phyloP scores from a whole-genome alignment of 1,284 basidiomycete genomes.

The Leccinum griseonigrum region DNA sequence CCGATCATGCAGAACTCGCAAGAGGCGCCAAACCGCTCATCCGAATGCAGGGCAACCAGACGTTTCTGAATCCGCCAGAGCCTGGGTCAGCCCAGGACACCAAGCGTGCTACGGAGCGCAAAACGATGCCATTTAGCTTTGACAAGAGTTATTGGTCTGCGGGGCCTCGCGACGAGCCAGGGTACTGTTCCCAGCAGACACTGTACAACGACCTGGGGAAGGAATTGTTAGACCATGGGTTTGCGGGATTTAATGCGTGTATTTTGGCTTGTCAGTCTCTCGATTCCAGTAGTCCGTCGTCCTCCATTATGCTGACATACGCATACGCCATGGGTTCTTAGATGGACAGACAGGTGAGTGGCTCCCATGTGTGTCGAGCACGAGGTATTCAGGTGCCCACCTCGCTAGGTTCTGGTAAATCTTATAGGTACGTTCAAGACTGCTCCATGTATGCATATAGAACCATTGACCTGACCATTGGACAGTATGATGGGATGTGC shows the following conservation, averaged over 20 bases:
- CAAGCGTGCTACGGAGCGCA: slow-evolving; percentile 83
- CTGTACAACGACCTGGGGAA: slow-evolving; percentile 94
- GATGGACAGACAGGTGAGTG: slow-evolving; percentile 84
- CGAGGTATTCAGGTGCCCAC: slow-evolving; percentile 12
- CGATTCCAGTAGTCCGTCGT: not conserved
- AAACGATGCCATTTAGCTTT: slow-evolving; percentile 87
- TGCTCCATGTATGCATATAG: slow-evolving; percentile 1
- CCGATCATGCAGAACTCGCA: slow-evolving; percentile 66
- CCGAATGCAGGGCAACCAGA: slow-evolving; percentile 90
- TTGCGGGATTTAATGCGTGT: slow-evolving; percentile 97
- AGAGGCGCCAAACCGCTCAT: slow-evolving; percentile 91
- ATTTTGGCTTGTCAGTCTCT: slow-evolving; percentile 90
- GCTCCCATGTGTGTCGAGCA: not conserved
- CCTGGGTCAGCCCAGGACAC: slow-evolving; percentile 64
- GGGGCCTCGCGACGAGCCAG: slow-evolving; percentile 80
- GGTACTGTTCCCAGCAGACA: slow-evolving; percentile 91
- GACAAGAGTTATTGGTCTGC: slow-evolving; percentile 98
- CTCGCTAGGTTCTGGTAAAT: slow-evolving; percentile 79
- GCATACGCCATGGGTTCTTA: slow-evolving; percentile 30
- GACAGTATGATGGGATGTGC: slow-evolving; percentile 96
- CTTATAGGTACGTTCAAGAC: slow-evolving; percentile 65
- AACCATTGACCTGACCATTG: slow-evolving; percentile 6
- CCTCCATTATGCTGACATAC: slow-evolving; percentile 5
- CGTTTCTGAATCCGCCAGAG: slow-evolving; percentile 87
- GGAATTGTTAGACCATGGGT: slow-evolving; percentile 93